Conservation (phyloP, 768 basidiomycete species). For the Naganishia onofrii region DNA sequence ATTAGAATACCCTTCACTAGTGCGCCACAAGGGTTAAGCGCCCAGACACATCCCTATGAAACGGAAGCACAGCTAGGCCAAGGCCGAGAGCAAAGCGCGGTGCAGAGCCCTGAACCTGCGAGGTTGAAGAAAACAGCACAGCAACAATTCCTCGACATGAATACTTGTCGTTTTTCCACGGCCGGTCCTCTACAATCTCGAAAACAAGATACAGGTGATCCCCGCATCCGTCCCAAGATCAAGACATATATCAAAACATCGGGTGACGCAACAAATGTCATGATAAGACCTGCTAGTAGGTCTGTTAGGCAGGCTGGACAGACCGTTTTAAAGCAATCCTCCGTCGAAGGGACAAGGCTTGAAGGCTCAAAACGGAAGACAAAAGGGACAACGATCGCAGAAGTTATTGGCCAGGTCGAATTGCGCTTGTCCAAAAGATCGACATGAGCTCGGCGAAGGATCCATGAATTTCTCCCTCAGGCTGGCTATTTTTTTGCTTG, state of each 20-base stretch:
- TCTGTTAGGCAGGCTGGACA: not conserved
- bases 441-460: not conserved
- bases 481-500: no score
- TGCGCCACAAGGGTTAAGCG: not conserved
- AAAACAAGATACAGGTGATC: not conserved
- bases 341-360: not conserved
- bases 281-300: conserved; percentile 15
- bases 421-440: not conserved
- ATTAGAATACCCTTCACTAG: not conserved
- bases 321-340: not conserved
- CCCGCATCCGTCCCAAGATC: not conserved
- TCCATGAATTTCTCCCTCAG: no score
- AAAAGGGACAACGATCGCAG: not conserved
- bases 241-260: no score
- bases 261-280: no score
- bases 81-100: not conserved
- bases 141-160: not conserved
- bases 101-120: not conserved
- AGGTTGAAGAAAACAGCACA: not conserved
- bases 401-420: conserved; percentile 13
- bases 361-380: not conserved
- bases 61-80: not conserved
- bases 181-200: conserved; percentile 5
- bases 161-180: conserved; percentile 1
- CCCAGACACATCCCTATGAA: not conserved